A percentile compares a stretch with the other conserved stretches of the same genome.
These are phyloP conservation scores for Ceratocystis harringtonii DNA, from an alignment of 2,329 filamentous ascomycete species.

Conservation along the genomic window DNA sequence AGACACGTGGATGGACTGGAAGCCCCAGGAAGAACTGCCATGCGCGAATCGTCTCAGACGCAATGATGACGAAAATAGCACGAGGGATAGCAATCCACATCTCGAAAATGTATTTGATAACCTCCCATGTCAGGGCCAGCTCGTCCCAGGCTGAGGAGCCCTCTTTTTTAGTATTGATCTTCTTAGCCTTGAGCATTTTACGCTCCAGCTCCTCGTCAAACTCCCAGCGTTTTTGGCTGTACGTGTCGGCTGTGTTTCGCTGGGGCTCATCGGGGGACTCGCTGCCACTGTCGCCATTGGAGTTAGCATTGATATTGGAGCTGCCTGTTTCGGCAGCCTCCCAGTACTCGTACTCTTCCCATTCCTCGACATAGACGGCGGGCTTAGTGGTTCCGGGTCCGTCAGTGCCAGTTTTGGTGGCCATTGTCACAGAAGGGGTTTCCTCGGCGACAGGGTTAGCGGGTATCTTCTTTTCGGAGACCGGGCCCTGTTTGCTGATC, in stretches of 20 bases:
- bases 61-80: conserved; percentile 24
- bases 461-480: not conserved
- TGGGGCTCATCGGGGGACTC: conserved; percentile 21
- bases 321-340: conserved; percentile 11
- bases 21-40: conserved; percentile 39
- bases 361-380: conserved; percentile 3
- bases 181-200: conserved; percentile 21
- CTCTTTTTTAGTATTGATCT: conserved; percentile 31
- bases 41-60: conserved; percentile 31
- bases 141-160: conserved; percentile 21
- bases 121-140: conserved; percentile 20
- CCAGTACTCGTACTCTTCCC: conserved; percentile 11
- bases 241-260: conserved; percentile 13
- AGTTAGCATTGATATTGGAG: not conserved
- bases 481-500: not conserved
- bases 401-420: conserved; percentile 1
- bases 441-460: not conserved
- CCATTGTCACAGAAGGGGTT: not conserved
- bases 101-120: conserved; percentile 20
- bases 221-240: not conserved
- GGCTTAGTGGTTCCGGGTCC: conserved; percentile 1
- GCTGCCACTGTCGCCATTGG: not conserved
- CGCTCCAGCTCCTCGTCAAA: conserved; percentile 24
- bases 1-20: conserved; percentile 34
- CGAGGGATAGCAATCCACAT: conserved; percentile 55